Base-by-base conservation (phyloP, 192 early-diverging fungal genomes). In the Endogone sp. region DNA sequence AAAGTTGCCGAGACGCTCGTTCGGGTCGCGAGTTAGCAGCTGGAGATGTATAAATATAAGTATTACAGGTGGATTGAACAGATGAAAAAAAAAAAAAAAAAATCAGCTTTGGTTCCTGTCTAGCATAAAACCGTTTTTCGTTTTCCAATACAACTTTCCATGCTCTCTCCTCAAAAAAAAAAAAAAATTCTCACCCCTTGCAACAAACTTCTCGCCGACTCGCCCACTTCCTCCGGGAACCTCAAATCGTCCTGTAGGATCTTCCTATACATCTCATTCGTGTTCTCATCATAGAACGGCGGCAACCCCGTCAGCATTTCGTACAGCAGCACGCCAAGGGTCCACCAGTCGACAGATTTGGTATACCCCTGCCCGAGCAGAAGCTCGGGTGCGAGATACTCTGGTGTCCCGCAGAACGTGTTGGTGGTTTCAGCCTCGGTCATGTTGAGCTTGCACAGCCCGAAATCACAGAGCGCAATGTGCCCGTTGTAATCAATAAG, bases 381-480 rank as follows among this genome's bases (percentile, higher is more conserved):
- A 23, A 98, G 75, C 84, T 98, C 96, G 10, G 91, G 93, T 0
- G 96, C 94, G 59, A 99, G 89, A 75, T 98, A 99, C 74, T 99
- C 97, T n/a, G 96, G 96, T 10, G 97, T 99, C 10, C 97, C 97
- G 77, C 96, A 98, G 67, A 98, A 96, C 0, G 96, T 97, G 76
- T 91, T 88, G 28, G 97, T 98, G 37, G 89, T 93, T 65, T 93
- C 93, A 59, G 92, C 91, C 73, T 95, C 94, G 29, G 89, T 91
- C 91, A 97, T 98, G 74, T 95, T 94, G 54, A 95, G 81, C 76
- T 97, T 95, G 83, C 91, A 94, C 68, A 96, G 82, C 2, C 95
- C 97, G 79, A 96, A 94, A 82, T 99, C 97, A 68, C 92, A 93
- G 24, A 98, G 86, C 1, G 92, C 91, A 76, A 97, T 95, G 76